Evolutionary conservation across 2,329 filamentous ascomycete genomes (phyloP).

Genomic region (Graphium sp.): DNA sequence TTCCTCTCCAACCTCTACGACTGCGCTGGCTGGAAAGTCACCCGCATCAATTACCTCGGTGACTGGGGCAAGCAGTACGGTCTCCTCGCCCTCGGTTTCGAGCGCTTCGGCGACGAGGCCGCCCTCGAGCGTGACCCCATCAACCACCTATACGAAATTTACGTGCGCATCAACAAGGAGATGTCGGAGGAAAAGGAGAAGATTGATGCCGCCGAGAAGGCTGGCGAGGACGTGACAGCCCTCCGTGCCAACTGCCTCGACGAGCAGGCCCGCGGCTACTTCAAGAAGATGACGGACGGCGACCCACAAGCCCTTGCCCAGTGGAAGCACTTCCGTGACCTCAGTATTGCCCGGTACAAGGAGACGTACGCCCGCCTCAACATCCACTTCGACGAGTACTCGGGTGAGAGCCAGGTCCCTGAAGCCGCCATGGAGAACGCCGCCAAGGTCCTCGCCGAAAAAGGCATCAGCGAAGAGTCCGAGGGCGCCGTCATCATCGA

Average conservation of each 20-base stretch:
- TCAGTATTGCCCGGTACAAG: slow-evolving; percentile 51
- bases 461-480: slow-evolving; percentile 49
- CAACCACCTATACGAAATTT: slow-evolving; percentile 68
- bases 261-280: slow-evolving; percentile 58
- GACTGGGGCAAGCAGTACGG: slow-evolving; percentile 71
- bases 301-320: slow-evolving; percentile 41
- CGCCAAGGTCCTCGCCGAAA: slow-evolving; percentile 44
- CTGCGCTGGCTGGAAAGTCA: slow-evolving; percentile 55
- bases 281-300: slow-evolving; percentile 54
- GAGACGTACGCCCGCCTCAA: slow-evolving; percentile 54
- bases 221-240: slow-evolving; percentile 15
- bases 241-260: slow-evolving; percentile 43
- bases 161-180: slow-evolving; percentile 60
- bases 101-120: slow-evolving; percentile 59
- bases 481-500: slow-evolving; percentile 59
- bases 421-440: slow-evolving; percentile 49
- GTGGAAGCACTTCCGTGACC: slow-evolving; percentile 50
- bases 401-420: slow-evolving; percentile 58
- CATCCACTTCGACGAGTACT: slow-evolving; percentile 56
- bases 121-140: slow-evolving; percentile 57
- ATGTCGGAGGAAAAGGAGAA: slow-evolving; percentile 49
- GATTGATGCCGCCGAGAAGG: slow-evolving; percentile 38
- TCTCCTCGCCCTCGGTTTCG: slow-evolving; percentile 57
- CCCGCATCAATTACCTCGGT: slow-evolving; percentile 61
- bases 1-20: slow-evolving; percentile 61